Evolutionary conservation across 2,329 filamentous ascomycete genomes (phyloP).

Genomic region (Claviceps sp.): DNA sequence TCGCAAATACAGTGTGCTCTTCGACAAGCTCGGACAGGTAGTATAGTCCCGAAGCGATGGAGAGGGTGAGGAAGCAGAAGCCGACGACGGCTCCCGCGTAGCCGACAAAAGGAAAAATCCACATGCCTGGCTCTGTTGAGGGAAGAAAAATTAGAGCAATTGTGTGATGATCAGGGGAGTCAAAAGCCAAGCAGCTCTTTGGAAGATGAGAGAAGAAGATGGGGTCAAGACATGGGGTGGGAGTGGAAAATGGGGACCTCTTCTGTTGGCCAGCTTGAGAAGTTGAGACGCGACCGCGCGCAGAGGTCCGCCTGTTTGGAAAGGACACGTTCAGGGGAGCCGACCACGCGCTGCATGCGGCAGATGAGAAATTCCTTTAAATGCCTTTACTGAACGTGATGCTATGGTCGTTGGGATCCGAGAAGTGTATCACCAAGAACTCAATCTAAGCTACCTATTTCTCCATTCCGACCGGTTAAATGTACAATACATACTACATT

Average conservation of each 20-base stretch:
- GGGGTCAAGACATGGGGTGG: neutral
- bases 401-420: no score
- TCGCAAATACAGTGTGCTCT: conserved; percentile 88
- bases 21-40: conserved; percentile 97
- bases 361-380: no score
- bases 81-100: conserved; percentile 78
- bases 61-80: conserved; percentile 87
- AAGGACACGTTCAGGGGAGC: conserved; percentile 9
- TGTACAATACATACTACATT: no score
- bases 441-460: no score
- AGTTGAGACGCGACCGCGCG: neutral
- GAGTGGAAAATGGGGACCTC: neutral
- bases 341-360: neutral
- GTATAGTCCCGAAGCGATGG: conserved; percentile 95
- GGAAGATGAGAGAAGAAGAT: neutral
- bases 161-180: neutral
- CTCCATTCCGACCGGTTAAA: no score
- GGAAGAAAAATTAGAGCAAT: neutral
- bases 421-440: no score
- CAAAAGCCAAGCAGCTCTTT: neutral
- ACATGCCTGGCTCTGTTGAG: conserved; percentile 45
- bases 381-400: no score
- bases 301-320: neutral
- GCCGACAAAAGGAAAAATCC: conserved; percentile 86
- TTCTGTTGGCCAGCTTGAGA: neutral